Evolutionary conservation across 1,284 basidiomycete genomes (phyloP).

Genomic region (Puccinia coronata): DNA sequence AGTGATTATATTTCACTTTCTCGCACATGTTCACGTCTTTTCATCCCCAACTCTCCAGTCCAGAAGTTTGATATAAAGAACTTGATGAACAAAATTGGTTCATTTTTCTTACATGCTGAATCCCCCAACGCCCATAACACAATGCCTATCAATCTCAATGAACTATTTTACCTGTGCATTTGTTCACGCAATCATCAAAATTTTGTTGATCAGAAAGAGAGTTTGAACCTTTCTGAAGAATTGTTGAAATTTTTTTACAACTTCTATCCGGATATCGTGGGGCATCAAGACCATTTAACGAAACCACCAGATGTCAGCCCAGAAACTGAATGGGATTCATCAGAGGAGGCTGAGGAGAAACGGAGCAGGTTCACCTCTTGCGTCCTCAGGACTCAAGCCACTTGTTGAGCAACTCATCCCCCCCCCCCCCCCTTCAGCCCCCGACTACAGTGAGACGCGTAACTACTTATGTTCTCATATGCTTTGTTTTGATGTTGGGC

Average conservation of each 20-base stretch:
- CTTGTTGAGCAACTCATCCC: slow-evolving; percentile 33
- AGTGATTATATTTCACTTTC: not conserved
- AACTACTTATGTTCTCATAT: too few relatives aligned
- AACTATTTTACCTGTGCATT: too few relatives aligned
- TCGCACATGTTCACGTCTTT: not conserved
- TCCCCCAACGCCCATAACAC: not conserved
- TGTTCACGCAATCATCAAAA: not conserved
- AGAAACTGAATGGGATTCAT: slow-evolving; percentile 6
- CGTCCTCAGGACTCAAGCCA: slow-evolving; percentile 34
- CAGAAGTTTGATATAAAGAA: not conserved
- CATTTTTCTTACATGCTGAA: not conserved
- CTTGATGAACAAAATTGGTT: not conserved
- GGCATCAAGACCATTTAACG: not conserved
- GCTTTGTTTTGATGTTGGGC: not conserved
- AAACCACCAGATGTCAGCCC: not conserved
- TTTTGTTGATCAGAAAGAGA: not conserved
- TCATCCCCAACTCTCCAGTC: too few relatives aligned
- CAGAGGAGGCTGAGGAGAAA: not conserved
- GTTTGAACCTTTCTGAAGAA: slow-evolving; percentile 38
- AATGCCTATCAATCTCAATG: not conserved
- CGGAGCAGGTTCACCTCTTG: slow-evolving; percentile 22
- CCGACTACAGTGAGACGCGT: too few relatives aligned
- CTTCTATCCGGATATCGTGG: slow-evolving; percentile 7
- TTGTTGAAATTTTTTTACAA: not conserved
- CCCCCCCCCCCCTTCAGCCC: too few relatives aligned